phyloP scores from a whole-genome alignment of 2,329 filamentous ascomycete genomes.

The Pseudonectria buxi region DNA sequence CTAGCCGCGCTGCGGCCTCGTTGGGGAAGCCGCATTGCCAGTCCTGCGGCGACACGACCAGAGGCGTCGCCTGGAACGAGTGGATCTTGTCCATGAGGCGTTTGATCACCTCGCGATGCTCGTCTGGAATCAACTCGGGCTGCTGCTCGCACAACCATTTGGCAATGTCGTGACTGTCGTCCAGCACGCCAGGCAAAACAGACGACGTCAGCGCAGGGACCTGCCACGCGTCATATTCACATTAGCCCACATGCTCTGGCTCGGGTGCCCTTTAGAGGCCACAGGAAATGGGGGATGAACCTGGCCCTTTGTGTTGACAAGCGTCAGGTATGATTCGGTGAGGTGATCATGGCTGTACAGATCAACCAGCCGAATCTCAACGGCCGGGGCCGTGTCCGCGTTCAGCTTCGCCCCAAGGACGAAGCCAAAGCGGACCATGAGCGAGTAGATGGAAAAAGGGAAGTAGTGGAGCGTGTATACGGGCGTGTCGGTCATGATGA shows the following conservation, averaged over 20 bases:
- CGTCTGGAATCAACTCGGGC: conserved; percentile 20
- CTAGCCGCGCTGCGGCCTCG: conserved; percentile 22
- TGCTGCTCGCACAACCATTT: conserved; percentile 23
- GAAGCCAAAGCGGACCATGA: conserved; percentile 25
- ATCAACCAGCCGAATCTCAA: conserved; percentile 22
- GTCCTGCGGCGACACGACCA: conserved; percentile 17
- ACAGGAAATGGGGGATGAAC: conserved; percentile 10
- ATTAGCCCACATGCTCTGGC: too few relatives aligned
- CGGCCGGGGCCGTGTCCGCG: conserved; percentile 16
- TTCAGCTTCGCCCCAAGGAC: conserved; percentile 19
- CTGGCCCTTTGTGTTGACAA: conserved; percentile 22
- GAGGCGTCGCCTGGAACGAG: conserved; percentile 18
- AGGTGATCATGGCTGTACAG: conserved; percentile 20
- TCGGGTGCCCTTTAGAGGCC: not conserved
- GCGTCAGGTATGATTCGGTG: conserved; percentile 22
- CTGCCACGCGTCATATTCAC: conserved; percentile 9
- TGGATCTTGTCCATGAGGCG: conserved; percentile 20
- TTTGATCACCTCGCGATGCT: conserved; percentile 17
- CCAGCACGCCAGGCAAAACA: conserved; percentile 13
- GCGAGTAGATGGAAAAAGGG: conserved; percentile 25
- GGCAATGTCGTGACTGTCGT: conserved; percentile 22
- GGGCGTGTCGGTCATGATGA: conserved; percentile 10
- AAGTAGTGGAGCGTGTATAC: conserved; percentile 25
- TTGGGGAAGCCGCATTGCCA: conserved; percentile 22
- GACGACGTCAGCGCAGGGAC: conserved; percentile 23